Conservation (phyloP, 257 asterid species). For the Solanum clarkiae region DNA sequence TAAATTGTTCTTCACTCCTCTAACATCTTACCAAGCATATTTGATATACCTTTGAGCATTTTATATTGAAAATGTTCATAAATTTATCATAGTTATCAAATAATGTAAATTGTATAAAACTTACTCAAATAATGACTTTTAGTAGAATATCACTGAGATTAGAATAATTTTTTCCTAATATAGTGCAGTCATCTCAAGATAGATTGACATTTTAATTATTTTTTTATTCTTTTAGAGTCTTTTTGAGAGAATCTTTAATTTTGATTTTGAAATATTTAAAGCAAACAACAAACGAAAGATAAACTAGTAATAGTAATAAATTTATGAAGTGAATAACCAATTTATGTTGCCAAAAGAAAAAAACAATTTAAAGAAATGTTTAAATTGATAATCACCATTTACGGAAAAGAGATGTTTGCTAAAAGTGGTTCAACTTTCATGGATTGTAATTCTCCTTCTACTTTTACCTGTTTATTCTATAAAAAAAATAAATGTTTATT, state of each 20-base stretch:
- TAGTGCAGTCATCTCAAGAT: background rate
- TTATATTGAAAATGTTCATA: background rate
- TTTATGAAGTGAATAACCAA: background rate
- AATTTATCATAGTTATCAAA: background rate
- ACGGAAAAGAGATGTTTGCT: background rate
- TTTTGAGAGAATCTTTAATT: background rate
- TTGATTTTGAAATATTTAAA: background rate
- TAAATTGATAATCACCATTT: background rate
- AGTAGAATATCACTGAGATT: background rate
- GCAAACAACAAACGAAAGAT: background rate
- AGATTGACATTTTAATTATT: background rate
- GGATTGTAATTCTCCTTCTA: background rate
- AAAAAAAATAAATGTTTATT: too few species aligned
- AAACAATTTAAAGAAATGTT: too few species aligned
- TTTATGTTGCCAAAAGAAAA: background rate
- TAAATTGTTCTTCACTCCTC: background rate
- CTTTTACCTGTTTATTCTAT: too few species aligned
- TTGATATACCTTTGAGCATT: background rate
- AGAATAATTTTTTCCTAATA: background rate
- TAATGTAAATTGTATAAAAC: background rate
- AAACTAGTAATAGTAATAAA: background rate
- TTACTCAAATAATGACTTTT: background rate
- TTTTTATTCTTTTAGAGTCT: background rate
- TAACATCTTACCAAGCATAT: background rate
- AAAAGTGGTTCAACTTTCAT: background rate